These are phyloP conservation scores for Catunica adiposa DNA, from an alignment of 2,329 filamentous ascomycete species.

Conservation along the genomic window DNA sequence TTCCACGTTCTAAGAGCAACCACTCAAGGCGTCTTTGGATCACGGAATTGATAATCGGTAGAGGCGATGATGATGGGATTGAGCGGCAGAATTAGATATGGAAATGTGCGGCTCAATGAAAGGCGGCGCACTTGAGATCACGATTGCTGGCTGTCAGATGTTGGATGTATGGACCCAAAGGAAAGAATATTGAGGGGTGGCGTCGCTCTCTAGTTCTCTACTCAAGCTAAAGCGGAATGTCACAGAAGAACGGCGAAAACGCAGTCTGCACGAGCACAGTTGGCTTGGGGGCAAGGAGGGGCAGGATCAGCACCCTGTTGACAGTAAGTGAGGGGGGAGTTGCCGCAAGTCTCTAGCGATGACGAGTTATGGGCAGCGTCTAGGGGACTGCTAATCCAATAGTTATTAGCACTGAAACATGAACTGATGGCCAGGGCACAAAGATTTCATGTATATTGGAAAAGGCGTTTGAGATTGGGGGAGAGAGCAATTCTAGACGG, in stretches of 20 bases:
- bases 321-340: conserved; percentile 2
- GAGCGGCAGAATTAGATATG: neutral
- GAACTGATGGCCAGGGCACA: too few relatives aligned
- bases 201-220: neutral
- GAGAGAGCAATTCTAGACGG: too few relatives aligned
- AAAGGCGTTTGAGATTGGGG: too few relatives aligned
- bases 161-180: neutral
- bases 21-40: conserved; percentile 14
- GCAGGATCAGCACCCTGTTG: too few relatives aligned
- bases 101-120: neutral
- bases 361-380: too few relatives aligned
- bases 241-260: neutral
- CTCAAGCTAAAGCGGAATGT: neutral
- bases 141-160: neutral
- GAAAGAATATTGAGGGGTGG: neutral
- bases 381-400: too few relatives aligned
- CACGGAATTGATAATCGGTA: neutral
- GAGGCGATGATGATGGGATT: neutral
- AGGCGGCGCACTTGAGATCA: neutral
- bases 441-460: too few relatives aligned
- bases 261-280: neutral
- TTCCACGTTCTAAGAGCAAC: conserved; percentile 9
- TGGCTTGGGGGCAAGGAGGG: too few relatives aligned
- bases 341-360: too few relatives aligned
- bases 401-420: neutral